Conservation (phyloP, 2,329 filamentous ascomycete genomes). For the Alternaria viburni region DNA sequence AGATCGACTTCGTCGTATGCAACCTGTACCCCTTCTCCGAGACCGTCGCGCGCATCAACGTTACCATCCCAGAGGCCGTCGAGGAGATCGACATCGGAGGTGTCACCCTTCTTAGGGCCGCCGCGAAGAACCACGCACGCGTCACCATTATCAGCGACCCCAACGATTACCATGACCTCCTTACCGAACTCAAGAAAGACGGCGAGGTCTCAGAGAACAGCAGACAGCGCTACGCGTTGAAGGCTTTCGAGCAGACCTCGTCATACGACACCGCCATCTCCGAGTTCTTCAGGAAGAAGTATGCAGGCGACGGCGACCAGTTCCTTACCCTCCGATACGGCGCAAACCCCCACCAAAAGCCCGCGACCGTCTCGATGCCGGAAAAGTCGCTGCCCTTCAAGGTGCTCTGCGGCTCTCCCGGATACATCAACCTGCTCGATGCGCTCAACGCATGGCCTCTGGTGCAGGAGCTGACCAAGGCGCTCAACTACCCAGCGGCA, state of each 20-base stretch:
- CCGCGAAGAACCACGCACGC: constrained; percentile 95
- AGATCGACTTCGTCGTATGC: constrained; percentile 68
- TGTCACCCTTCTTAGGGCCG: constrained; percentile 93
- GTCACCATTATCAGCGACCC: constrained; percentile 97
- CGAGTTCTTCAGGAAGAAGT: constrained; percentile 97
- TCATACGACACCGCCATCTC: constrained; percentile 96
- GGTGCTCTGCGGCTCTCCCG: constrained; percentile 85
- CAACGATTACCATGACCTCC: constrained; percentile 89
- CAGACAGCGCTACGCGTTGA: constrained; percentile 89
- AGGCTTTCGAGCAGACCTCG: constrained; percentile 97
- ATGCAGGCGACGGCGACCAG: constrained; percentile 83
- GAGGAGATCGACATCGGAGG: constrained; percentile 98
- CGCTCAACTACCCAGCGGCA: constrained; percentile 85
- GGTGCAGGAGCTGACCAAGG: constrained; percentile 92
- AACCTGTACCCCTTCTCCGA: constrained; percentile 99
- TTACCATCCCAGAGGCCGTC: constrained; percentile 94
- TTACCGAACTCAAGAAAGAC: constrained; percentile 84
- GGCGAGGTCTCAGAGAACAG: constrained; percentile 85
- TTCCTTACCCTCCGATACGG: constrained; percentile 89
- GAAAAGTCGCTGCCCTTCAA: constrained; percentile 87
- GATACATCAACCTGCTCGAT: constrained; percentile 97
- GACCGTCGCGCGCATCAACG: constrained; percentile 94
- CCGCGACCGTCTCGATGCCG: constrained; percentile 81
- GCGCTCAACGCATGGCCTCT: constrained; percentile 96
- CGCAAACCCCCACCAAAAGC: constrained; percentile 98